These are phyloP conservation scores for Vanrija sp. DNA, from an alignment of 1,284 basidiomycete genomes.

Conservation along the genomic window DNA sequence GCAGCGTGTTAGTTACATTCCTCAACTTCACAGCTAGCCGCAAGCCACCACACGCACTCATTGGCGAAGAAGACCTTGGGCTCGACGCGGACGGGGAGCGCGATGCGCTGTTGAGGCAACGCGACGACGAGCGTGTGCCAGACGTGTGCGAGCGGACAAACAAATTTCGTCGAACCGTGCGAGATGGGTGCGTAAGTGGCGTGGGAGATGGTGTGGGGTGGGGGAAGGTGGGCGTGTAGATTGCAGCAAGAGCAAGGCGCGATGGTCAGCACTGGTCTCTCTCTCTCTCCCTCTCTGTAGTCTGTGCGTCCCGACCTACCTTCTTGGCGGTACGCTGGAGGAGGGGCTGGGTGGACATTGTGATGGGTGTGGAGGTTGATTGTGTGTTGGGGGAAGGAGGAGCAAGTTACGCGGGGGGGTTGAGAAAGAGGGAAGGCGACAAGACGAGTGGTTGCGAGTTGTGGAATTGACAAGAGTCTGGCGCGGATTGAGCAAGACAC, in stretches of 20 bases:
- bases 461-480: too few species aligned
- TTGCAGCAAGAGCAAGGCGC: conserved; percentile 13
- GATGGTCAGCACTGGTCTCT: conserved; percentile 18
- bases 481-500: too few species aligned
- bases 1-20: not conserved
- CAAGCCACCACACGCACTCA: conserved; percentile 55
- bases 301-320: conserved; percentile 18
- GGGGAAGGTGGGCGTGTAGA: not conserved
- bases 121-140: too few species aligned
- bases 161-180: not conserved
- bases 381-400: not conserved
- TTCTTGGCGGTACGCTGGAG: conserved; percentile 93
- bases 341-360: conserved; percentile 95
- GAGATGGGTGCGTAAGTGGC: too few species aligned
- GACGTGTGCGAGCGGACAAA: not conserved
- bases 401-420: not conserved
- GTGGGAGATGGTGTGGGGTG: too few species aligned
- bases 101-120: conserved; percentile 61
- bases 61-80: conserved; percentile 90
- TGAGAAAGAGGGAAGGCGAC: not conserved
- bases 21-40: not conserved
- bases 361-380: not conserved
- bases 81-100: conserved; percentile 87
- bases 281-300: not conserved
- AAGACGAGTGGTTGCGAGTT: too few species aligned